Evolutionary conservation across 257 asterid species (phyloP).

Genomic region (Penstemon barbatus): DNA sequence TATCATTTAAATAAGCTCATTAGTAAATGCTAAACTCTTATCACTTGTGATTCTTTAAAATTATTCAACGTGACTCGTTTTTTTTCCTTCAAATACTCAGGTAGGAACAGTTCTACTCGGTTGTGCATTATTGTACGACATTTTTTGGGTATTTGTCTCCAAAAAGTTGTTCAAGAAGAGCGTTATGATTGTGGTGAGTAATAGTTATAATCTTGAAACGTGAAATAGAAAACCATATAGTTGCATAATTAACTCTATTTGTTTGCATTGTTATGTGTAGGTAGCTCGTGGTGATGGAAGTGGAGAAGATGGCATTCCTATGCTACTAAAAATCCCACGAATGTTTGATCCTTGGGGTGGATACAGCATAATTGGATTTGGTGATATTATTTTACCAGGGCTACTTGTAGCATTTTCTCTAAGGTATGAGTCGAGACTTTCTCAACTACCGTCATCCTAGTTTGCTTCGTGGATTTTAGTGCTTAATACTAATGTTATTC

Average conservation of each 20-base stretch:
- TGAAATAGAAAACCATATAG: background rate
- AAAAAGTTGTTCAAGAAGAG: slow-evolving; percentile 94
- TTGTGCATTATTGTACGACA: slow-evolving; percentile 90
- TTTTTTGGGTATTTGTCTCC: slow-evolving; percentile 94
- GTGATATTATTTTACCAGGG: slow-evolving; percentile 90
- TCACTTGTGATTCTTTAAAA: background rate
- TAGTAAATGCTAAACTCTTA: too few species aligned
- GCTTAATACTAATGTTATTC: slow-evolving; percentile 13
- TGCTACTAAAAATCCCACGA: slow-evolving; percentile 91
- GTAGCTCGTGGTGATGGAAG: slow-evolving; percentile 96
- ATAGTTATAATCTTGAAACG: slow-evolving; percentile 1
- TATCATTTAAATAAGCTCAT: too few species aligned
- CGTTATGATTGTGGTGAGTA: slow-evolving; percentile 95
- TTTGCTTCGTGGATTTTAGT: slow-evolving; percentile 14
- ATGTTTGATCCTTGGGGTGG: slow-evolving; percentile 98
- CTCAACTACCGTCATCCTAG: background rate
- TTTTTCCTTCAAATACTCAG: slow-evolving; percentile 43
- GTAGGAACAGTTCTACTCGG: slow-evolving; percentile 94
- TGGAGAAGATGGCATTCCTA: slow-evolving; percentile 96
- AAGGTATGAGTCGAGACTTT: slow-evolving; percentile 35
- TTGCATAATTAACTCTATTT: background rate
- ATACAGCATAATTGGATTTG: slow-evolving; percentile 89
- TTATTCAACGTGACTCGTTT: background rate
- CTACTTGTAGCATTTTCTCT: slow-evolving; percentile 64
- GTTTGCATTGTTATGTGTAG: slow-evolving; percentile 34